A percentile compares a stretch with the other conserved stretches of the same genome.
These are phyloP conservation scores for Hsuehochloa calcarea DNA, from an alignment of 176 grass and related monocot species.

Conservation along the genomic window DNA sequence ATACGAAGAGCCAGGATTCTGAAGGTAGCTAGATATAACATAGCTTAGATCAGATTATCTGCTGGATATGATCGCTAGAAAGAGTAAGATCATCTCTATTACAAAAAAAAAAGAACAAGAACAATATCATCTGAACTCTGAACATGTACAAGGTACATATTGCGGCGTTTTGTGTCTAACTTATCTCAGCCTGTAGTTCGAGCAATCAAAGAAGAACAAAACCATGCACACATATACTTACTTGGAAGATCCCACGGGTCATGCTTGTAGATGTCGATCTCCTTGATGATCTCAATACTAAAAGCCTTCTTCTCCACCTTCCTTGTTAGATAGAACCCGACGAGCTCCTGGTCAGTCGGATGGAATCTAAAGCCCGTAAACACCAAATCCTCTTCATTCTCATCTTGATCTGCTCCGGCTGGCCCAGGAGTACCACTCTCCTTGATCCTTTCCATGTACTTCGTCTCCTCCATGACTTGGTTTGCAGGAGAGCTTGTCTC, in stretches of 20 bases:
- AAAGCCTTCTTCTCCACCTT: constrained; percentile 55
- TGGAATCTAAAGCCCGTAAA: constrained; percentile 63
- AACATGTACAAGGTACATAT: not conserved
- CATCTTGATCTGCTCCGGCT: not conserved
- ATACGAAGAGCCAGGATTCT: no score
- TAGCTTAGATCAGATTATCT: no score
- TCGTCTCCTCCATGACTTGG: constrained; percentile 5
- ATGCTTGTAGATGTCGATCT: constrained; percentile 67
- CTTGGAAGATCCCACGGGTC: constrained; percentile 73
- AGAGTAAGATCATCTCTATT: not conserved
- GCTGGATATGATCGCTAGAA: not conserved
- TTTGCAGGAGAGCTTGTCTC: not conserved
- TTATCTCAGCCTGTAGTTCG: not conserved
- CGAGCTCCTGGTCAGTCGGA: constrained; percentile 59
- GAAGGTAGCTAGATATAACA: no score
- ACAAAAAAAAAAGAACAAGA: no score
- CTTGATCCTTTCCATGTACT: not conserved
- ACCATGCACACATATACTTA: not conserved
- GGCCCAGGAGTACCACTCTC: not conserved
- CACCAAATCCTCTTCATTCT: constrained; percentile 35
- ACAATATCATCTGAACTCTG: not conserved
- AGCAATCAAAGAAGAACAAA: not conserved
- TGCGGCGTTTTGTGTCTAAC: not conserved
- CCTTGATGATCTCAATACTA: constrained; percentile 56
- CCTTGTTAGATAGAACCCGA: constrained; percentile 49